Conservation (phyloP, 139 green algal species). For the Chlorella sorokiniana region DNA sequence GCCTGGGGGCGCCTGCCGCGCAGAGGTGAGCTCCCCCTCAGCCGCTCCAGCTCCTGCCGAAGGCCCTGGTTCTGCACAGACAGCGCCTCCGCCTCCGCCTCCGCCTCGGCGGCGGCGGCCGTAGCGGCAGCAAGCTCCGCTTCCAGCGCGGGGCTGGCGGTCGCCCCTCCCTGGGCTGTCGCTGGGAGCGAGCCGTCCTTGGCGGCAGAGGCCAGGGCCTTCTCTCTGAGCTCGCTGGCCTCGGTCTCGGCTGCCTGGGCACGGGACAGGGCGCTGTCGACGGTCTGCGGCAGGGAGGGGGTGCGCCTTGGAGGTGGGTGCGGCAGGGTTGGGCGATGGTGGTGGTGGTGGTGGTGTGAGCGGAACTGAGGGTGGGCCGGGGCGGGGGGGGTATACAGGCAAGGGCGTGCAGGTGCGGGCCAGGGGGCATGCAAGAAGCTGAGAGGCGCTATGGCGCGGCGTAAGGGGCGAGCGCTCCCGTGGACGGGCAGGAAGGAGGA, state of each 20-base stretch:
- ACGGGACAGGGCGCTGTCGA: neutral
- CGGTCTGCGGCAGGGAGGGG: neutral
- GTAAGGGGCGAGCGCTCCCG: too few relatives aligned
- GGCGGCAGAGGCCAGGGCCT: neutral
- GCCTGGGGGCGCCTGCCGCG: neutral
- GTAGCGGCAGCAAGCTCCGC: neutral
- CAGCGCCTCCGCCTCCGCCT: slow-evolving; percentile 23
- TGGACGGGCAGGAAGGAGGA: too few relatives aligned
- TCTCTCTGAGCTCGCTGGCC: neutral
- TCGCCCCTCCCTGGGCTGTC: too few relatives aligned
- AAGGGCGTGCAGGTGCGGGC: too few relatives aligned
- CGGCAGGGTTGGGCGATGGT: too few relatives aligned
- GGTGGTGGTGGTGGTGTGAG: too few relatives aligned
- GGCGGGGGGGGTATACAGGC: too few relatives aligned
- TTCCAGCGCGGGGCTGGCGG: neutral
- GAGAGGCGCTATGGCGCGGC: too few relatives aligned
- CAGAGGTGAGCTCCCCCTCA: neutral
- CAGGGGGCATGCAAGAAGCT: too few relatives aligned
- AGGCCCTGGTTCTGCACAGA: slow-evolving; percentile 6
- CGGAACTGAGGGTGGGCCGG: too few relatives aligned
- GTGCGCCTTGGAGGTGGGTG: too few relatives aligned
- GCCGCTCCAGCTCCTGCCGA: slow-evolving; percentile 8
- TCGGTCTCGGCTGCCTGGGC: slow-evolving; percentile 26
- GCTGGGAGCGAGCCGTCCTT: too few relatives aligned
- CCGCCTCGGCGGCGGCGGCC: neutral